A percentile compares a stretch with the other conserved stretches of the same genome.
phyloP scores from a whole-genome alignment of 495 filamentous ascomycete genomes.

The Bathelium albidoporum region DNA sequence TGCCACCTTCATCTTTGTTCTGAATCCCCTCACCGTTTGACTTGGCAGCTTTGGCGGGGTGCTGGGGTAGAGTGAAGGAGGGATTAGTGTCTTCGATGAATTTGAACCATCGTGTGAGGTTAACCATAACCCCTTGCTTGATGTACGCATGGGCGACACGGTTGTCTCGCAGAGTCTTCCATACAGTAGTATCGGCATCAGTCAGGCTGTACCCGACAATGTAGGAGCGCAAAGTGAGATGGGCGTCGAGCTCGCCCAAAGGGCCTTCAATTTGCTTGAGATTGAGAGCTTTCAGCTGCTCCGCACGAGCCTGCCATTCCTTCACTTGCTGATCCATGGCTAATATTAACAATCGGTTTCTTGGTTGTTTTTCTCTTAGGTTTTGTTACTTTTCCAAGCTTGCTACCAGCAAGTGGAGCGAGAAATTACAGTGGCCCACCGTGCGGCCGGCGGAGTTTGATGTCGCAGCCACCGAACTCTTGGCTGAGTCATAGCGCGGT shows the following conservation, averaged over 20 bases:
- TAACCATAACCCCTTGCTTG: slow-evolving; percentile 65
- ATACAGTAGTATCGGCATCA: slow-evolving; percentile 70
- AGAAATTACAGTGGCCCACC: background rate
- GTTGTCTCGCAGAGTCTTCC: slow-evolving; percentile 77
- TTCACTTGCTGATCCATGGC: slow-evolving; percentile 20
- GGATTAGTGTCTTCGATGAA: slow-evolving; percentile 72
- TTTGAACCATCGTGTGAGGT: slow-evolving; percentile 78
- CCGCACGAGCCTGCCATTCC: slow-evolving; percentile 48
- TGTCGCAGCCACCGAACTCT: background rate
- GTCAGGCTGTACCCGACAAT: slow-evolving; percentile 73
- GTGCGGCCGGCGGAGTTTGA: background rate
- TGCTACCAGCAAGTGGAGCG: background rate
- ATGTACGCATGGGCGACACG: slow-evolving; percentile 71
- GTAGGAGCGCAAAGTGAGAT: slow-evolving; percentile 77
- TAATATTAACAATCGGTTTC: background rate
- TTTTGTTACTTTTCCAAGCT: background rate
- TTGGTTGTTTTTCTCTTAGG: background rate
- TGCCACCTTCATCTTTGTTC: slow-evolving; percentile 65
- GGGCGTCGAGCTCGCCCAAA: slow-evolving; percentile 68
- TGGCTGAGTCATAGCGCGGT: background rate
- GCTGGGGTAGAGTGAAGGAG: slow-evolving; percentile 17
- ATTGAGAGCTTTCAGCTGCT: slow-evolving; percentile 48
- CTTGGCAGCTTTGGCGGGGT: slow-evolving; percentile 31
- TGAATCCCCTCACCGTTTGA: slow-evolving; percentile 47
- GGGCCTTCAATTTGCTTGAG: slow-evolving; percentile 72